These are phyloP conservation scores for Debaryomycetaceae sp. DNA, from an alignment of 1,139 yeast genomes.

Conservation along the genomic window DNA sequence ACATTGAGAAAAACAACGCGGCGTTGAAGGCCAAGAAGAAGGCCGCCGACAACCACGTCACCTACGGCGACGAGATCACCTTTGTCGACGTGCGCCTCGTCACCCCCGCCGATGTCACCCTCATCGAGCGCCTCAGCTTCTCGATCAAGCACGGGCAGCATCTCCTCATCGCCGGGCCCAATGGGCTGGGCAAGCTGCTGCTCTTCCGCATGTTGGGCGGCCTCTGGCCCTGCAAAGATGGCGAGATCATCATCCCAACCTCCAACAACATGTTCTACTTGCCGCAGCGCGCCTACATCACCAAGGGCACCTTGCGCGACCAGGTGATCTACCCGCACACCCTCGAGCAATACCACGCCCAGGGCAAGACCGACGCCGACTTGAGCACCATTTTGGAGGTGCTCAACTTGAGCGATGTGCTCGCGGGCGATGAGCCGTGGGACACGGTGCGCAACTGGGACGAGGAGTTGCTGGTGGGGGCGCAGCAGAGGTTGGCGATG, in stretches of 20 bases:
- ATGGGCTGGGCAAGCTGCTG: constrained; percentile 94
- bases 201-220: constrained; percentile 88
- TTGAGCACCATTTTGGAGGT: constrained; percentile 57
- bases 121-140: constrained; percentile 65
- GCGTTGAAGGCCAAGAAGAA: constrained; percentile 23
- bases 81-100: constrained; percentile 73
- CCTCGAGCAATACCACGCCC: constrained; percentile 48
- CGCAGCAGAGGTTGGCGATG: constrained; percentile 91
- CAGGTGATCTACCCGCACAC: constrained; percentile 87
- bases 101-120: constrained; percentile 79
- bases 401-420: constrained; percentile 54
- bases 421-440: constrained; percentile 43
- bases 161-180: constrained; percentile 87
- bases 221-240: constrained; percentile 78
- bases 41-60: constrained; percentile 27
- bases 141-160: constrained; percentile 79
- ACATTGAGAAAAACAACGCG: too few species aligned
- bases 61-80: constrained; percentile 54
- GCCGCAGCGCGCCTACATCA: constrained; percentile 88
- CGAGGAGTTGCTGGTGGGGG: constrained; percentile 85
- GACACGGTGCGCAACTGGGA: constrained; percentile 78
- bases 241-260: constrained; percentile 63
- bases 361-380: constrained; percentile 53
- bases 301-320: constrained; percentile 70
- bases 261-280: constrained; percentile 75